Base-by-base conservation (phyloP, 139 green algal species). In the Pseudopediastrum boryanum region DNA sequence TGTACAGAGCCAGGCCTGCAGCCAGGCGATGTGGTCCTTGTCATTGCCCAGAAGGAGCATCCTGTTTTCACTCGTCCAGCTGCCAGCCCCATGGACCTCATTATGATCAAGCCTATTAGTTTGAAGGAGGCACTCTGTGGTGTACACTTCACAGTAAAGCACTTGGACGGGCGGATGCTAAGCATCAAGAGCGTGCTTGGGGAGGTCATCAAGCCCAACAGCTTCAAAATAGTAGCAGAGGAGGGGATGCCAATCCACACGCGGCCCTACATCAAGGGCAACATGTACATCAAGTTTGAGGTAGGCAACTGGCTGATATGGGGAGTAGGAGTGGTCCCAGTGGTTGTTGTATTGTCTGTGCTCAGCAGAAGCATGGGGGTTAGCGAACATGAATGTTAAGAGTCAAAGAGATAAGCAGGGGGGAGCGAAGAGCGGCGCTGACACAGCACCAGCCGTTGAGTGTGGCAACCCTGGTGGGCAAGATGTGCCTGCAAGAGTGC, bases 211-310 rank as follows among this genome's bases (percentile, higher is more conserved):
- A 98, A 95, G 87, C 96, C 96, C n/a, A 87, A 91, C 82, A 85
- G 79, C 50, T 97, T 91, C 77, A 86, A 87, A 90, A 88, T 82
- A 83, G 79, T 90, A 84, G 61, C 89, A 4, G 92, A 97, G 36
- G 96, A 99, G 87, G 96, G 96, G 77, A 99, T 99, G 96, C 96
- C 96, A 0, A 84, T 94, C 21, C 93, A 98, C 65, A 89, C 89
- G 31, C 86, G 89, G 29, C 94, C 96, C 23, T 98, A 93, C 85
- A 75, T 95, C 76, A 97, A 97, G 86, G 94, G 94, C 76, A 97
- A 98, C 88, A 75, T 98, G 61, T 98, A 98, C 81, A 89, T 98
- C 58, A 93, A 93, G 75, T 98, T 97, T 86, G 78, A 89, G 27
- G 90, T 88, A 48, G 39, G 72, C 46, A 23, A n/a, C n/a, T n/a